Evolutionary conservation across 129 eudicot genomes (phyloP).

Genomic region (Lonicera japonica): DNA sequence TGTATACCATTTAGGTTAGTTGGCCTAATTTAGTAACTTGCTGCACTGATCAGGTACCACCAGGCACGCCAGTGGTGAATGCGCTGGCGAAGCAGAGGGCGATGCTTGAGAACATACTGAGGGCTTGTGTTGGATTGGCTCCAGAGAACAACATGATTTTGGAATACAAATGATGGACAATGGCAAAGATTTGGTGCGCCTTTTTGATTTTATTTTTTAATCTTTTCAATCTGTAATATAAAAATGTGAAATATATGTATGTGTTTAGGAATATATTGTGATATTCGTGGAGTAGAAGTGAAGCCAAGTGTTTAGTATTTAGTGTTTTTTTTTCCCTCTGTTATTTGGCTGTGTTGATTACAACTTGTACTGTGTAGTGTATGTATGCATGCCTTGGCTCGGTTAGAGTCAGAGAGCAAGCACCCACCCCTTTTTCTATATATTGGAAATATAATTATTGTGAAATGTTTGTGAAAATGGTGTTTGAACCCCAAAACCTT

Average conservation of each 20-base stretch:
- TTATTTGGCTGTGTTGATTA: background rate
- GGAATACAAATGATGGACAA: constrained; percentile 75
- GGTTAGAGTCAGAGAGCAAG: background rate
- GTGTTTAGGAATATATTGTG: background rate
- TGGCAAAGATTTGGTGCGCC: background rate
- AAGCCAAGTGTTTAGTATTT: background rate
- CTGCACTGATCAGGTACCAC: constrained; percentile 66
- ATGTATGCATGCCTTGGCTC: background rate
- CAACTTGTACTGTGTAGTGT: background rate
- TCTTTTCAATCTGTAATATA: too few species aligned
- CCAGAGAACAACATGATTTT: constrained; percentile 99
- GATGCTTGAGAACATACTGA: constrained; percentile 89
- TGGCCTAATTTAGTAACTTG: background rate
- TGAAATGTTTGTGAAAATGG: too few species aligned
- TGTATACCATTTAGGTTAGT: too few species aligned
- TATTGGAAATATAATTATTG: too few species aligned
- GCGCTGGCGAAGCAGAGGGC: constrained; percentile 96
- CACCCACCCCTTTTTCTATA: background rate
- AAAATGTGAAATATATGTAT: background rate
- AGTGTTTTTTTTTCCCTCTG: background rate
- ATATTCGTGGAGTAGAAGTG: background rate
- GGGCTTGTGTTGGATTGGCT: constrained; percentile 98
- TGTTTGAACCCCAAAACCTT: too few species aligned
- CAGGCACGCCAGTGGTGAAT: constrained; percentile 99
- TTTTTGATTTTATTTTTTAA: too few species aligned